Evolutionary conservation across 2,329 filamentous ascomycete genomes (phyloP).

Genomic region (Beauveria brongniartii): DNA sequence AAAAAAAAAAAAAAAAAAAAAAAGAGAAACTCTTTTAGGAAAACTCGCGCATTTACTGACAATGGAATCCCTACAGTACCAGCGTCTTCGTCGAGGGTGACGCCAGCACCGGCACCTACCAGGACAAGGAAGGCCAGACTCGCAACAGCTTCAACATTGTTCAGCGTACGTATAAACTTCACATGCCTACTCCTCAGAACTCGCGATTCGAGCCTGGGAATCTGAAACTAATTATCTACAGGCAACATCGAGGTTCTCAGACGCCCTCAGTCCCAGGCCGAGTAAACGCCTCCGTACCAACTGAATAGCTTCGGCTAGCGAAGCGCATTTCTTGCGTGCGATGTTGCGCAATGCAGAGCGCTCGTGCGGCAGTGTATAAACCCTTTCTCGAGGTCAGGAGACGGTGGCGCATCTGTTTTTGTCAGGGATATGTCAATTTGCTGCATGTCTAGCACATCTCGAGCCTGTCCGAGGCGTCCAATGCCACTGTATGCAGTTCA

Average conservation of each 20-base stretch:
- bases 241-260: conserved; percentile 39
- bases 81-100: conserved; percentile 81
- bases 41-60: neutral
- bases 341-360: neutral
- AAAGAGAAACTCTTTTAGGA: neutral
- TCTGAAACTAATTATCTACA: conserved; percentile 15
- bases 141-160: conserved; percentile 58
- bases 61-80: conserved; percentile 43
- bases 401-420: neutral
- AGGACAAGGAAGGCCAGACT: conserved; percentile 63
- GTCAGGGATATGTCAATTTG: neutral
- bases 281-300: conserved; percentile 10
- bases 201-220: no score
- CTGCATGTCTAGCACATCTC: neutral
- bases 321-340: neutral
- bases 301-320: neutral
- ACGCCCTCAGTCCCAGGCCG: conserved; percentile 27
- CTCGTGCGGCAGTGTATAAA: neutral
- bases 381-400: neutral
- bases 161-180: conserved; percentile 61
- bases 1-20: neutral
- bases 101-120: conserved; percentile 57
- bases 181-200: neutral
- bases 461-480: neutral
- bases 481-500: neutral